Base-by-base conservation (phyloP, 2,329 filamentous ascomycete species). In the Trichoderma citrinoviride region DNA sequence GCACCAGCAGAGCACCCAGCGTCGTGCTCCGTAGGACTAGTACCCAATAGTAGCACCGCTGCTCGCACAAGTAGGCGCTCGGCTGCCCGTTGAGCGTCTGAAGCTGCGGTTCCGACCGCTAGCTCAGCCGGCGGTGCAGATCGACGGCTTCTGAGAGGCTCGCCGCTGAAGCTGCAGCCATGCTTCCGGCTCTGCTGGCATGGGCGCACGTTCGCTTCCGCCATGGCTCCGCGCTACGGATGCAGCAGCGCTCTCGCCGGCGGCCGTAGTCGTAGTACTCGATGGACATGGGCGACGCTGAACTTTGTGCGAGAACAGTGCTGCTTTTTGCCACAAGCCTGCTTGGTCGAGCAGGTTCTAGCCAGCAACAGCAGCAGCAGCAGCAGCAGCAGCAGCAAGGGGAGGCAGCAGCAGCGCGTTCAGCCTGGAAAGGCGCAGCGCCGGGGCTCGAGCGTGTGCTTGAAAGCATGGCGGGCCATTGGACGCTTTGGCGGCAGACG, bases 101-200 rank as follows among this genome's bases (percentile, higher is more conserved):
- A 46, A 62, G 40, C 60, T 54, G 60, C 49, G 52, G 61, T 64
- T 33, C 54, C 61, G 46, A 53, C 53, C 61, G 25, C 54, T 64
- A 64, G 53, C 61, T 52, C 41, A n/a, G 46, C 54, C 44, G 46
- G 53, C 33, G 61, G 37, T 58, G 61, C 61, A 64, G 61, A 64
- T 64, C 61, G 61, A 64, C 27, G 49, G 19, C 44, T 58, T 50
- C 40, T 25, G 17, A 62, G 54, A 58, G 61, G 54, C 53, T 50
- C 53, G 61, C 52, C 33, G 61, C n/a, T 43, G 41, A 64, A 52
- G 61, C 54, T 50, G 52, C 57, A 46, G 58, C 25, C 37, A 50
- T 44, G 58, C 46, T 27, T 53, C 49, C 37, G 47, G 47, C 23
- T n/a, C 47, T 53, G 49, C 37, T 53, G 49, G 40, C 60, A 54